Base-by-base conservation (phyloP, 2,329 filamentous ascomycete genomes). In the Chaetomium sp. region DNA sequence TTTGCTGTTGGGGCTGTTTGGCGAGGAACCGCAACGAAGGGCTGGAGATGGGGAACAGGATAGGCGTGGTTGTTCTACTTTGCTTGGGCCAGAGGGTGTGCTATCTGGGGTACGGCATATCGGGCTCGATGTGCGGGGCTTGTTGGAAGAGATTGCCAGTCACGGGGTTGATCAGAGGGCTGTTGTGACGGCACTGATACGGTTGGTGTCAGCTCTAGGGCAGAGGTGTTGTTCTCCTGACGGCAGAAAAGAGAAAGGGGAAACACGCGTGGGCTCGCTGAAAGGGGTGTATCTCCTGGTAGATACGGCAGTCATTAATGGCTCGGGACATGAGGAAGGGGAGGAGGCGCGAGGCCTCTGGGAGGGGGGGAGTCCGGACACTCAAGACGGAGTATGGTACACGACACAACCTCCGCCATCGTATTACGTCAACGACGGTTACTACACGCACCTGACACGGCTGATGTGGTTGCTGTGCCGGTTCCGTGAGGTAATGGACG, bases 401-500 rank as follows among this genome's bases (percentile, higher is more conserved):
- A 34, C 45, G 14, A 58, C 53, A 1, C 45, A 47, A 14, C 49
- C 53, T 2, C 32, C 41, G 6, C 27, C 41, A 10, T 49, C 49
- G 8, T 59, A 45, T 41, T 50, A 36, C n/a, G 42, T 59, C n/a
- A 27, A 40, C 6, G 12, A n/a, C 5, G 14, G 1, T 1, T 59
- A 56, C 27, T 47, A 56, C 33, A 6, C 33, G 6, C 53, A 40
- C 11, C 33, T 56, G 10, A 6, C 19, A 8, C 37, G 12, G 19
- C 12, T 56, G 42, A 50, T 53, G 44, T 46, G 50, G 10, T 19
- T 56, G 6, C 19, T 56, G 32, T 53, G 53, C 41, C 49, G 41
- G 49, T 37, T 59, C 7, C 32, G 54, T 5, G 19, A 32, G 46
- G 57, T 54, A 10, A 43, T 58, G 52, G 52, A 52, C 14, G 40